Conservation (phyloP, 2,329 filamentous ascomycete genomes). For the Purpureocillium takamizusanense region DNA sequence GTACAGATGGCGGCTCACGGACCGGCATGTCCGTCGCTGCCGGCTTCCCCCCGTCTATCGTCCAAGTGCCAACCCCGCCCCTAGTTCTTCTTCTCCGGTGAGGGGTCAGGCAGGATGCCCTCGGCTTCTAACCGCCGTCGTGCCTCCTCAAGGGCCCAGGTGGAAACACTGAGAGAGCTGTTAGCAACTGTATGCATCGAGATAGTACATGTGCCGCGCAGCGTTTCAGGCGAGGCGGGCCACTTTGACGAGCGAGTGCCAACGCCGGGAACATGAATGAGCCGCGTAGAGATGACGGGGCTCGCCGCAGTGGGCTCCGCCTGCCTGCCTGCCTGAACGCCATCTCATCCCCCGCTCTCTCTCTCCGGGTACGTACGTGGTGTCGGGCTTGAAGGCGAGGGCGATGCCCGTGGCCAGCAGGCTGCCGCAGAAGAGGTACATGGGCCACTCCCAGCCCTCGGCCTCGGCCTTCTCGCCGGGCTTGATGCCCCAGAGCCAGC, state of each 20-base stretch:
- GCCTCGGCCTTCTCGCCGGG: slow-evolving; percentile 92
- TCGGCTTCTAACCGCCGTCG: slow-evolving; percentile 90
- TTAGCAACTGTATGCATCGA: background rate
- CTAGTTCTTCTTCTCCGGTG: slow-evolving; percentile 45
- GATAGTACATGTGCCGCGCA: no score
- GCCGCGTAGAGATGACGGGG: no score
- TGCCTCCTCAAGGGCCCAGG: slow-evolving; percentile 96
- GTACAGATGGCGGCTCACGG: slow-evolving; percentile 15
- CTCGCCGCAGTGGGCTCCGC: no score
- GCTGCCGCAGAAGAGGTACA: slow-evolving; percentile 76
- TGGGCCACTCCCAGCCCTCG: slow-evolving; percentile 90
- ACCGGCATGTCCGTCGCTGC: background rate
- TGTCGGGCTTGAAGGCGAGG: slow-evolving; percentile 96
- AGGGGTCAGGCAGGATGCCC: slow-evolving; percentile 79
- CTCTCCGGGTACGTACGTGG: slow-evolving; percentile 64
- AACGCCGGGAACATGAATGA: no score
- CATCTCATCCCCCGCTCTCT: no score
- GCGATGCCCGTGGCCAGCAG: slow-evolving; percentile 65
- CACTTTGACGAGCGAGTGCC: no score
- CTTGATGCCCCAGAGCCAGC: slow-evolving; percentile 91
- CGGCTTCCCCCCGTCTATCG: slow-evolving; percentile 2
- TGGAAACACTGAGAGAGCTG: slow-evolving; percentile 99
- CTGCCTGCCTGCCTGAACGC: no score
- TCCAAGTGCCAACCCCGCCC: slow-evolving; percentile 3
- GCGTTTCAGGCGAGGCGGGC: no score